These are phyloP conservation scores for Aquilaria yunnanensis DNA, from an alignment of 345 rosid genomes.

Conservation along the genomic window DNA sequence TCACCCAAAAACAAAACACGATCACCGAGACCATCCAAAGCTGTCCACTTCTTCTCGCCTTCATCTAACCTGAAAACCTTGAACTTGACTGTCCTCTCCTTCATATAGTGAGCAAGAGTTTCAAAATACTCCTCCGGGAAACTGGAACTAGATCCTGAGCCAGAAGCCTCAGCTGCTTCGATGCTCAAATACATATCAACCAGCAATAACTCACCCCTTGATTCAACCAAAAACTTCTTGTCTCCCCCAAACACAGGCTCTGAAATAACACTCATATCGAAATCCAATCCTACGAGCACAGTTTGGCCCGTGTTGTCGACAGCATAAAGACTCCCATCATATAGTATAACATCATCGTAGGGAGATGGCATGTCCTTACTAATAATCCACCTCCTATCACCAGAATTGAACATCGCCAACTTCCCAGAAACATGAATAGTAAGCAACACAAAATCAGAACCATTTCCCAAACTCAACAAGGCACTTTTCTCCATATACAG, in stretches of 20 bases:
- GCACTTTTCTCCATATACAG: conserved; percentile 78
- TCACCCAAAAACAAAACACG: conserved; percentile 81
- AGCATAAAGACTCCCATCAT: conserved; percentile 51
- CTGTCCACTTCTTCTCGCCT: conserved; percentile 45
- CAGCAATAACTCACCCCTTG: conserved; percentile 60
- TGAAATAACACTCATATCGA: conserved; percentile 27
- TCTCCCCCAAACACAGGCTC: conserved; percentile 73
- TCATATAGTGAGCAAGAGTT: conserved; percentile 30
- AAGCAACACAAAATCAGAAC: conserved; percentile 48
- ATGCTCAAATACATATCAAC: conserved; percentile 77
- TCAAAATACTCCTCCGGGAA: conserved; percentile 25
- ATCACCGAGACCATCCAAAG: conserved; percentile 41
- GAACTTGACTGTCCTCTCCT: conserved; percentile 75
- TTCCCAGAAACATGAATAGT: conserved; percentile 88
- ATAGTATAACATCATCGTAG: conserved; percentile 74
- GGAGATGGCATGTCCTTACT: conserved; percentile 74
- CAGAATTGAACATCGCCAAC: conserved; percentile 64
- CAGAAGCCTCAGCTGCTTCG: conserved; percentile 34
- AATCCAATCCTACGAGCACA: conserved; percentile 43
- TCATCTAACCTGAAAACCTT: conserved; percentile 55
- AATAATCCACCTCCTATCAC: conserved; percentile 57
- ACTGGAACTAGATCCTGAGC: conserved; percentile 9
- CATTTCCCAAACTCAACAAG: conserved; percentile 30
- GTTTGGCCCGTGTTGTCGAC: conserved; percentile 72
- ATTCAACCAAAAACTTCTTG: conserved; percentile 83